Evolutionary conservation across 805 yeast genomes (phyloP), one percentile per base, ranked within the genome.

Genomic region (Scheffersomyces coipomensis): DNA sequence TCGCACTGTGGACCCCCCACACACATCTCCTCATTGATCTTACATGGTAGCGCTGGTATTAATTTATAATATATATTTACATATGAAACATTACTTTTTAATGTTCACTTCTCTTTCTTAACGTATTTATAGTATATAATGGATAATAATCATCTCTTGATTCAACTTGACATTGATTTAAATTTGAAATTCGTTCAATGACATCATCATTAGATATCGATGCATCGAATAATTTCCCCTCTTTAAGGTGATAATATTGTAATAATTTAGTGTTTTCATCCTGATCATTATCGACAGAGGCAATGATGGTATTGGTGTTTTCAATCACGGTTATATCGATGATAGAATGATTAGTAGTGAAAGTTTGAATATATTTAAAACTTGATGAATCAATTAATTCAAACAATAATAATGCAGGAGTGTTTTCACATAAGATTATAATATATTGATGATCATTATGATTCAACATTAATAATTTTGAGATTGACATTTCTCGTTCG

Each of bases 61-160:
- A n/a, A n/a, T n/a, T n/a, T n/a, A n/a, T 24, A n/a, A 24, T 24
- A n/a, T 24, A 24, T 24, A 11, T 24, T 11, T 24, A 24, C n/a
- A 15, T 8, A 8, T 19, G n/a, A 15, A 30, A 44, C 23, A 13
- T 5, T 9, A 13, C n/a, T n/a, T n/a, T 13, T 57, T 58, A 80
- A 56, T 80, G 83, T 53, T 80, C 85, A 34, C 83, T 82, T 54
- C 82, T 75, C 58, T 81, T 81, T 49, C 84, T 73, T 52, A 81
- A 68, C 15, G 73, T 56, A 42, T 69, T 66, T 34, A 72, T 58
- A 38, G 67, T 61, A 51, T 77, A 78, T 51, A 81, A 66, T 13
- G 81, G 77, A 38, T 71, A 71, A 36, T 75, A 52, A 18, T 67
- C 74, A 2, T 58, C 55, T 15, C 64, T 60, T 8, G 61, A 49